Base-by-base conservation (phyloP, 768 basidiomycete species). In the Boletus edulis region DNA sequence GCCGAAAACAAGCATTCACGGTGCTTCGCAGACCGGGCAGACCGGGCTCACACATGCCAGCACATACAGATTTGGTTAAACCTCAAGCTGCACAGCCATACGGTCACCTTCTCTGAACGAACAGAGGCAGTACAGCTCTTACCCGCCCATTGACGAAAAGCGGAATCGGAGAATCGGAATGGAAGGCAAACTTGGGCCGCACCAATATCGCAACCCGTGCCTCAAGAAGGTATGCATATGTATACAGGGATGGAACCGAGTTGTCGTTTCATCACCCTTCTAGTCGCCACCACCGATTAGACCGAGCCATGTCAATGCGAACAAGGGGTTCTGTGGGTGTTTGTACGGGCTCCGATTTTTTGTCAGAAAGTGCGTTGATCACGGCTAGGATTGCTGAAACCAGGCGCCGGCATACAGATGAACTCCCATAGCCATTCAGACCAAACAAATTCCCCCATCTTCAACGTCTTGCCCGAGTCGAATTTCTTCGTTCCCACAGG, bases 121-220 rank as follows among this genome's bases (percentile, higher is more conserved):
- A 40, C 7, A 46, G 48, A 46, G 46, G 15, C 34, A n/a, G 1
- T 13, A 29, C 27, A 5, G 8, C 46, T n/a, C n/a, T n/a, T 31
- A 40, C 45, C 58, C 58, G 58, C 14, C 27, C 40, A 13, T 55
- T 58, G 58, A 59, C 52, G 58, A 60, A 48, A 54, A 35, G 39
- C 51, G 58, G 58, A 45, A 35, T 43, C 29, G 41, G 27, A 51
- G 20, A 27, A 22, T 38, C 35, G 37, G 56, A 52, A 58, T 20
- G 44, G 44, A n/a, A 52, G 38, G 49, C 13, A 15, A n/a, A 34
- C 18, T 18, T 52, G 40, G 41, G 51, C 58, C 58, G 58, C 57
- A 7, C 27, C 31, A 59, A 46, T 12, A 42, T 46, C 57, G 50
- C 57, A 37, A 13, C 10, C 20, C 17, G 10, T 7, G 43, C 31